A percentile compares a stretch with the other conserved stretches of the same genome.
Conservation (phyloP, 306 rosid genomes). For the Malus sieversii region DNA sequence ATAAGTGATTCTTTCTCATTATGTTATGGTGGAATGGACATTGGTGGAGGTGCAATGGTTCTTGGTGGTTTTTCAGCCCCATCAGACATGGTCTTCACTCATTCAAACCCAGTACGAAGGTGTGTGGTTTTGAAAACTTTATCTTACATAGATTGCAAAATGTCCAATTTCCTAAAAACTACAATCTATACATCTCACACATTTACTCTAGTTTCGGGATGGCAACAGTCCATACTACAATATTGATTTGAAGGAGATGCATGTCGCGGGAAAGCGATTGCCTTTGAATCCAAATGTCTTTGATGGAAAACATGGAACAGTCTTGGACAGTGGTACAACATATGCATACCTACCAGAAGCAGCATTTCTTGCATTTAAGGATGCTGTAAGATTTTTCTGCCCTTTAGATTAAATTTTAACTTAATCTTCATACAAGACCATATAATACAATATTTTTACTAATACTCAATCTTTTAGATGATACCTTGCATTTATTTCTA, state of each 20-base stretch:
- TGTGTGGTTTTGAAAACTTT: slow-evolving; percentile 32
- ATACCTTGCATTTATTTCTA: slow-evolving; percentile 2
- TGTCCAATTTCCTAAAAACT: slow-evolving; percentile 46
- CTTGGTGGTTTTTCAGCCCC: slow-evolving; percentile 84
- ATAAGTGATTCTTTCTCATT: slow-evolving; percentile 82
- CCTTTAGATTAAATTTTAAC: slow-evolving; percentile 14
- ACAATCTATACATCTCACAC: slow-evolving; percentile 74
- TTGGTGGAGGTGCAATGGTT: slow-evolving; percentile 99
- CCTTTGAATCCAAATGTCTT: slow-evolving; percentile 54
- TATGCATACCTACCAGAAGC: slow-evolving; percentile 81
- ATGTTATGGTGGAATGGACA: slow-evolving; percentile 96
- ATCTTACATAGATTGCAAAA: slow-evolving; percentile 21
- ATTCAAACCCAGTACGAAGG: slow-evolving; percentile 79
- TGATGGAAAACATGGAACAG: slow-evolving; percentile 75
- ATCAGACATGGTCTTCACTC: slow-evolving; percentile 58
- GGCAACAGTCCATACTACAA: slow-evolving; percentile 99
- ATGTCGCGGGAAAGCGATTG: slow-evolving; percentile 80
- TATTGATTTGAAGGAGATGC: slow-evolving; percentile 82
- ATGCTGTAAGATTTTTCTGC: slow-evolving; percentile 57
- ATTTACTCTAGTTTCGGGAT: slow-evolving; percentile 99
- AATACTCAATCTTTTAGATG: background rate
- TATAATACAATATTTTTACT: background rate
- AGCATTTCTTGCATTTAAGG: slow-evolving; percentile 69
- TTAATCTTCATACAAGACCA: slow-evolving; percentile 1
- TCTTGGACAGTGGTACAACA: slow-evolving; percentile 96